Base-by-base conservation (phyloP, 2,329 filamentous ascomycete species). In the Ophiostoma ips region DNA sequence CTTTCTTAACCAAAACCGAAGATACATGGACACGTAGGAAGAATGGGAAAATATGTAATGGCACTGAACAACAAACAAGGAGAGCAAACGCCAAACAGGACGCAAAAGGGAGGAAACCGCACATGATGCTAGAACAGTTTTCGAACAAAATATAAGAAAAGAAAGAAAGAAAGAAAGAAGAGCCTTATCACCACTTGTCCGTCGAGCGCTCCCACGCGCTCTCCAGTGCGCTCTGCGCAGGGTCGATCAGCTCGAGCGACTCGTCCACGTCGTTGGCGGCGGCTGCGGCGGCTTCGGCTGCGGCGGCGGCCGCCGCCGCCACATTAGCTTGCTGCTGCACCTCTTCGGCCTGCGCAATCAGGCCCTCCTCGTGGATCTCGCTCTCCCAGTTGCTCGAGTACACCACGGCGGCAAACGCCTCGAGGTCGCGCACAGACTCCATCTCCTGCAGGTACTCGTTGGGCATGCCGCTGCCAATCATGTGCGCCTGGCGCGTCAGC, bases 401-500 rank as follows among this genome's bases (percentile, higher is more conserved):
- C 36, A 94, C 86, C 1, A 94, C 83, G 1, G 87, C 87, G 1
- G 87, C 84, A 62, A 94, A 94, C 0, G 83, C 85, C 62, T 89
- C 84, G 10, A 94, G 71, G 54, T 89, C 84, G 28, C 75, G 72
- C 36, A 89, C 83, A 49, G 73, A 66, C 65, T 94, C 87, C 73
- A 94, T 87, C 36, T 81, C 78, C 58, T 80, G 75, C 31, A 84
- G 71, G 61, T 84, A 84, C 68, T 76, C 81, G 64, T 77, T 87
- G 51, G 75, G 79, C 66, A 78, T 76, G 58, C 86, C 86, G 59
- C 83, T 82, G 48, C 89, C 90, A 57, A 98, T 94, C 49, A 73
- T 76, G 64, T 95, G 89, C 5, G 90, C 90, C 68, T 98, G 89
- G 57, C 87, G 79, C 36, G 88, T 92, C 59, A 96, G 77, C 6